phyloP scores from a whole-genome alignment of 768 basidiomycete species.

The Boletus reticulatus region DNA sequence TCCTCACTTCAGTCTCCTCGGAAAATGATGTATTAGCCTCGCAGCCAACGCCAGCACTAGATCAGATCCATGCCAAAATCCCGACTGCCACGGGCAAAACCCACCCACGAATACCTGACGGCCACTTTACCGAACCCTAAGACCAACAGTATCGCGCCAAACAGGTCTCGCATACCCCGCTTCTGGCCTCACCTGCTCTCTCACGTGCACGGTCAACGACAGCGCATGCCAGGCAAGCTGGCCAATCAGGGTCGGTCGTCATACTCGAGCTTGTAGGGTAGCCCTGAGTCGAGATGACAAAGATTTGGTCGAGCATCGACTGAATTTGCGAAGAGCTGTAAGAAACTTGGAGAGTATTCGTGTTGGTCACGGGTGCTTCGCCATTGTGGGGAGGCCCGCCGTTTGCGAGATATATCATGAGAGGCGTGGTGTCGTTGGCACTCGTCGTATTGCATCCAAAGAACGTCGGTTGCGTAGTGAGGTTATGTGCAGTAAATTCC shows the following conservation, averaged over 20 bases:
- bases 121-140: neutral
- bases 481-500: constrained; percentile 35
- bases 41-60: neutral
- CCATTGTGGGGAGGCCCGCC: constrained; percentile 43
- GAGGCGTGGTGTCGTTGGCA: constrained; percentile 35
- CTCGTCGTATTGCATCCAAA: constrained; percentile 40
- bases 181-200: constrained; percentile 22
- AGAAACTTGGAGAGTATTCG: constrained; percentile 35
- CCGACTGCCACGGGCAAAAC: constrained; percentile 9
- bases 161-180: constrained; percentile 33
- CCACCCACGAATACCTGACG: too few species aligned
- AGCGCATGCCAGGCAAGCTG: constrained; percentile 50
- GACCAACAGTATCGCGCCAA: constrained; percentile 34
- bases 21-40: constrained; percentile 7
- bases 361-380: constrained; percentile 42
- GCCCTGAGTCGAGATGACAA: constrained; percentile 42
- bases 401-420: constrained; percentile 57
- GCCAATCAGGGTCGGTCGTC: constrained; percentile 41
- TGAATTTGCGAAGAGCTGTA: constrained; percentile 39
- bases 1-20: constrained; percentile 11
- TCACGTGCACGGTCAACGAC: constrained; percentile 45
- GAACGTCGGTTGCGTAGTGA: constrained; percentile 41
- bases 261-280: constrained; percentile 25
- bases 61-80: constrained; percentile 15
- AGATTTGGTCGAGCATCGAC: constrained; percentile 46